Base-by-base conservation (phyloP, 176 grass and related monocot species). In the Chloris gayana region DNA sequence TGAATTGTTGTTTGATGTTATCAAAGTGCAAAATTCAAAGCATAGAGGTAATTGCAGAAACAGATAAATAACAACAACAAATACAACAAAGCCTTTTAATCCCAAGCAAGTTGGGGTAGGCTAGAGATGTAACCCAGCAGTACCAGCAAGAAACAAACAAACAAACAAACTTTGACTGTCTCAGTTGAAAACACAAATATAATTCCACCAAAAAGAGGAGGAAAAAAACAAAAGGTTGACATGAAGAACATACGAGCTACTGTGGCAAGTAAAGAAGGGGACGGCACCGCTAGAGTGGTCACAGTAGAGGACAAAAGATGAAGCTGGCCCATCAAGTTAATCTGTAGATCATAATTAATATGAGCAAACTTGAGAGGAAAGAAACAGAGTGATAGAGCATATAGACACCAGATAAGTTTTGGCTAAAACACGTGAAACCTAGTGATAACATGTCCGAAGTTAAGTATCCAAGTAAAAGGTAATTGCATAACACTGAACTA, bases 251-350 rank as follows among this genome's bases (percentile, higher is more conserved):
- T 93, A 98, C 95, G 89, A 33, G 95, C 95, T 78, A 98, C 87
- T 85, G 95, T 98, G 79, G 95, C 95, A 81, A 94, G 93, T 80
- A 98, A 81, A 84, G 95, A 98, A 83, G 95, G 95, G 66, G 92
- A 95, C 79, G 95, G 95, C 78, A 98, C 90, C 13, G 95, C 92
- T 64, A 98, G 84, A n/a, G 92, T 98, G 70, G 95, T 92, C 74
- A 98, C 84, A n/a, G 95, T 94, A 75, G 92, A 98, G 31, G 95
- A 98, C 91, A 98, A 83, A 93, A 98, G 95, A 95, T 98, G 95
- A 83, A 98, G 95, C 81, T 98, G 90, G 6, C 95, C 95, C 46
- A 84, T 95, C 84, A 98, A 91, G 89, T 85, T 95, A 70, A 98
- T 95, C 95, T 98, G 90, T 80, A 93, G 41, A 56, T 41, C 39